Evolutionary conservation across 306 rosid species (phyloP), one percentile per base, ranked within the genome.

Genomic region (Acacia crassicarpa): DNA sequence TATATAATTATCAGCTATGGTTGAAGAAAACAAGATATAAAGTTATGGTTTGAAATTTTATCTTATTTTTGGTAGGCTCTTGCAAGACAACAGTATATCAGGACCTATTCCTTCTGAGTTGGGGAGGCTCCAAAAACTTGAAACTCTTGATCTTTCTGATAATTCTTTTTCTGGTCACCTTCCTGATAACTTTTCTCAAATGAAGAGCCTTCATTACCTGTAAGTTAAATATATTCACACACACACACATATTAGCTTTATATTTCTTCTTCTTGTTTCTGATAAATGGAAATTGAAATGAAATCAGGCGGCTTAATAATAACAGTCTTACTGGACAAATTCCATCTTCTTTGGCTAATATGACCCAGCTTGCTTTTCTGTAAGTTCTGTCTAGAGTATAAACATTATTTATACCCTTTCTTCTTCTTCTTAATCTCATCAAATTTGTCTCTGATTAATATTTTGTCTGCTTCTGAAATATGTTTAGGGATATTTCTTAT

Each of bases 91-190:
- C 71, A 88, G 89, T 67, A 92, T 96, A 85, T 65, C 97, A 51
- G 98, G 98, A 63, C 70, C 86, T 66, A 92, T 96, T 51, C 98
- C 99, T 19, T 38, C 81, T 76, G 98, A 93, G 89, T 67, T 96
- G 76, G 92, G 94, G 82, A 94, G 83, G 86, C 95, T 96, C 68
- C 94, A 87, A 61, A 89, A 84, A 83, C 99, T 96, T 66, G 85
- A 78, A 54, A 92, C 97, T 67, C 92, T 96, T 56, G 97, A 93
- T 88, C 98, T 96, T 84, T 96, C 99, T 23, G 89, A 84, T 85
- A 93, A 93, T 82, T 78, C 22, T 65, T 96, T 96, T 85, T 83
- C 76, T 27, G 95, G 94, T 27, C 88, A 91, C 78, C 91, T 96
- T 78, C 98, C 97, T 59, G 80, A 79, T 81, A 69, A 89, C 87